These are phyloP conservation scores for Fusarium compactum DNA, from an alignment of 2,329 filamentous ascomycete species.

Conservation along the genomic window DNA sequence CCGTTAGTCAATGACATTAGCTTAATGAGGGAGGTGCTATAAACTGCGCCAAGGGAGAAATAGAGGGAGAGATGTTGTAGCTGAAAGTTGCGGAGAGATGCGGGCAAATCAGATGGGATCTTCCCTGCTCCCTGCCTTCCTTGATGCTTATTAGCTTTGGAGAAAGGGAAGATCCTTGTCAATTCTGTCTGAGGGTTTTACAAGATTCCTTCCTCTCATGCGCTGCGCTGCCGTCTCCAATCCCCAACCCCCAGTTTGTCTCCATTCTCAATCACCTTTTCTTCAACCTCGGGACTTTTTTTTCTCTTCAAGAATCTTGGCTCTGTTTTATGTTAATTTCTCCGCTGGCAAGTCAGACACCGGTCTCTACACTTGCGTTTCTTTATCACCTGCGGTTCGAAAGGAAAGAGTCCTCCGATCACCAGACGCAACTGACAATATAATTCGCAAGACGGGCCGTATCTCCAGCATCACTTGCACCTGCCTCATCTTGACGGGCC, in stretches of 20 bases:
- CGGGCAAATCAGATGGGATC: slow-evolving; percentile 9
- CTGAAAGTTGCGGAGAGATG: neutral
- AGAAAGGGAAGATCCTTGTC: slow-evolving; percentile 27
- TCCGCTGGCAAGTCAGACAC: neutral
- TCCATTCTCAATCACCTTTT: slow-evolving; percentile 18
- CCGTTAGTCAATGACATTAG: neutral
- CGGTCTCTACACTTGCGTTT: neutral
- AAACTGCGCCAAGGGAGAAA: slow-evolving; percentile 14
- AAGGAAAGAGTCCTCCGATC: neutral
- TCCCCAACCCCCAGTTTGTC: slow-evolving; percentile 32
- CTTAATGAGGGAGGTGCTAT: slow-evolving; percentile 17
- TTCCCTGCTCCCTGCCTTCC: slow-evolving; percentile 28
- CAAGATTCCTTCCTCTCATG: neutral
- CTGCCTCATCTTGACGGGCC: neutral
- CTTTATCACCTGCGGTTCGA: slow-evolving; percentile 21
- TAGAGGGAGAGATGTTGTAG: neutral
- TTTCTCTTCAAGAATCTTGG: slow-evolving; percentile 2
- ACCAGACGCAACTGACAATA: neutral
- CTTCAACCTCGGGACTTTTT: slow-evolving; percentile 31
- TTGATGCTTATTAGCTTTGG: slow-evolving; percentile 29
- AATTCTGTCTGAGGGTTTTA: slow-evolving; percentile 21
- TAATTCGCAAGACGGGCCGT: neutral
- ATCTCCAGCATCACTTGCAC: neutral
- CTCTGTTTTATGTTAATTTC: neutral
- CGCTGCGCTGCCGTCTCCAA: neutral